Evolutionary conservation across 106 monocot species (phyloP).

Genomic region (Phalaenopsis equestris): DNA sequence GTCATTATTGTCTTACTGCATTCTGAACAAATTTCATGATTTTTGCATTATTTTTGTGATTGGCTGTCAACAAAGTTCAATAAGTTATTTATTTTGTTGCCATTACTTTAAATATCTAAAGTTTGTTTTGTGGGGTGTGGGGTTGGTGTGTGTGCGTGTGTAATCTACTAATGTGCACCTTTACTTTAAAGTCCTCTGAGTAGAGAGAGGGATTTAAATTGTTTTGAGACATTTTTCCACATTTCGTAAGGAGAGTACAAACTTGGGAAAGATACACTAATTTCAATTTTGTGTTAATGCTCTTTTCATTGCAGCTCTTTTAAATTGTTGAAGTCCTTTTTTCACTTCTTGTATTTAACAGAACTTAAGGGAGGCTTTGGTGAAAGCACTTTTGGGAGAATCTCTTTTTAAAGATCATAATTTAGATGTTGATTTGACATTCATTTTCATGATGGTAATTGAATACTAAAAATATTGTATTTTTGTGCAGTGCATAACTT

Average conservation of each 20-base stretch:
- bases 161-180: not conserved
- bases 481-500: slow-evolving; percentile 36
- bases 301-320: not conserved
- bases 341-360: not conserved
- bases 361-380: not conserved
- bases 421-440: not conserved
- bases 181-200: not conserved
- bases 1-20: not conserved
- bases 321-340: not conserved
- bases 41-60: not conserved
- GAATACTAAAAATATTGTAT: not conserved
- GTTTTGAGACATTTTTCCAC: too few relatives aligned
- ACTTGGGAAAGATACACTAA: not conserved
- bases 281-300: not conserved
- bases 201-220: too few relatives aligned
- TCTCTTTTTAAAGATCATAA: not conserved
- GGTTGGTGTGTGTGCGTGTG: not conserved
- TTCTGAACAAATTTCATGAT: not conserved
- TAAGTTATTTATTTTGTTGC: not conserved
- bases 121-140: not conserved
- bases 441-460: not conserved
- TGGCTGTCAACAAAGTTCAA: not conserved
- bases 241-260: not conserved
- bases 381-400: not conserved
- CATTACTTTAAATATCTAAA: not conserved